phyloP scores from a whole-genome alignment of 352 stramenopile genomes.

The Globisporangium orthogonon region DNA sequence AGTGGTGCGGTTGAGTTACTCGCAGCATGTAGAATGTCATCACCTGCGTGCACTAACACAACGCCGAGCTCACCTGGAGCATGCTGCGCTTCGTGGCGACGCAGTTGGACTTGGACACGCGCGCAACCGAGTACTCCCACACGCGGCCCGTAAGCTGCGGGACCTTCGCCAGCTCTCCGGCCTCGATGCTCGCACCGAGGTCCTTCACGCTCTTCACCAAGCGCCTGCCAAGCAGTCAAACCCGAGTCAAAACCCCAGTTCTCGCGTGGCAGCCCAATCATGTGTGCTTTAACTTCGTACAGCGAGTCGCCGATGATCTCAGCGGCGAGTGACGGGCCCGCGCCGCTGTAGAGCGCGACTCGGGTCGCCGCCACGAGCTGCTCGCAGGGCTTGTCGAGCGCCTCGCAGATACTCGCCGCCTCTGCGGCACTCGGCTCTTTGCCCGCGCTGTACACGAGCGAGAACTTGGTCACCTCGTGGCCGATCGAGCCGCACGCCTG shows the following conservation, averaged over 20 bases:
- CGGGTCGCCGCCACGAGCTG: slow-evolving; percentile 71
- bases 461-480: slow-evolving; percentile 85
- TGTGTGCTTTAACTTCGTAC: slow-evolving; percentile 22
- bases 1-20: background rate
- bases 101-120: slow-evolving; percentile 82
- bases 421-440: slow-evolving; percentile 66
- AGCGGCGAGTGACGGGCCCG: slow-evolving; percentile 63
- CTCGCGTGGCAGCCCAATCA: background rate
- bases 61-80: slow-evolving; percentile 44
- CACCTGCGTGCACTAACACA: too few species aligned
- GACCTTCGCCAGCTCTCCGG: slow-evolving; percentile 40
- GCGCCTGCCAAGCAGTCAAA: slow-evolving; percentile 25
- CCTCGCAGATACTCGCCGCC: slow-evolving; percentile 68
- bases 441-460: slow-evolving; percentile 58
- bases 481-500: slow-evolving; percentile 64
- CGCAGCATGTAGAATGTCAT: too few species aligned
- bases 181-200: slow-evolving; percentile 36
- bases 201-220: slow-evolving; percentile 72
- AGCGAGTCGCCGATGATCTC: slow-evolving; percentile 65
- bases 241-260: background rate
- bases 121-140: slow-evolving; percentile 69
- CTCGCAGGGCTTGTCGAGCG: slow-evolving; percentile 71
- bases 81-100: slow-evolving; percentile 82
- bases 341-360: slow-evolving; percentile 73
- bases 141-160: slow-evolving; percentile 76